Evolutionary conservation across 208 protist genomes (phyloP), one percentile per base, ranked within the genome.

Genomic region (Spironucleus salmonicida): DNA sequence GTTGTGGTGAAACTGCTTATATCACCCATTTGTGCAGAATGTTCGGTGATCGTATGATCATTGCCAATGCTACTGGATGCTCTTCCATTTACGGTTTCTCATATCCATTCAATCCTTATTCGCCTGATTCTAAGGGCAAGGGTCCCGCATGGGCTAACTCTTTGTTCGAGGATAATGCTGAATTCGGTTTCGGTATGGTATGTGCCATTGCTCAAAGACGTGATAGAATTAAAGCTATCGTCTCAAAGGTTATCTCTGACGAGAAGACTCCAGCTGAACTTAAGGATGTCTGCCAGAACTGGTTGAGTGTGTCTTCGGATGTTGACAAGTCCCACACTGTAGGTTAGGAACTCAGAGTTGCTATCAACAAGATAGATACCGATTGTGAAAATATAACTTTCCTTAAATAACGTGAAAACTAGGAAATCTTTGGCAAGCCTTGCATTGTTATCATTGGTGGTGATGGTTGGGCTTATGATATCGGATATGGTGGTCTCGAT

Each of bases 11-110:
- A 62, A 90, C 87, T 58, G 75, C 83, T 29, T 82, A 88, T 67
- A 78, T 87, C 53, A 90, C 88, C 61, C 75, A 90, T 19, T n/a
- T 88, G 29, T 89, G 87, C 2, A 86, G 88, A 75, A 66, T 90
- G 0, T 89, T 88, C 62, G 87, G 87, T 39, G 83, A 90, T 27
- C 59, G 85, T 11, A 40, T 88, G 59, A 58, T 87, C 53, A 86
- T 90, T 74, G 87, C 87, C 34, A 89, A 90, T 67, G 83, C 87
- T 57, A 84, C 79, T 58, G 87, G 87, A 32, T 90, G 87, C 75
- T 75, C 79, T 23, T 78, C 75, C 19, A 67, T 82, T 26, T 82
- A 69, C 38, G 62, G 67, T 32, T 58, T 49, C 59, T 76, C 69
- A 2, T 80, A 61, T 39, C 80, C 80, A 34, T 78, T 61, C 4